Percentiles rank a stretch among this genome's conserved stretches.
Evolutionary conservation across 768 basidiomycete species (phyloP).

Genomic region (Phaeotremella skinneri): DNA sequence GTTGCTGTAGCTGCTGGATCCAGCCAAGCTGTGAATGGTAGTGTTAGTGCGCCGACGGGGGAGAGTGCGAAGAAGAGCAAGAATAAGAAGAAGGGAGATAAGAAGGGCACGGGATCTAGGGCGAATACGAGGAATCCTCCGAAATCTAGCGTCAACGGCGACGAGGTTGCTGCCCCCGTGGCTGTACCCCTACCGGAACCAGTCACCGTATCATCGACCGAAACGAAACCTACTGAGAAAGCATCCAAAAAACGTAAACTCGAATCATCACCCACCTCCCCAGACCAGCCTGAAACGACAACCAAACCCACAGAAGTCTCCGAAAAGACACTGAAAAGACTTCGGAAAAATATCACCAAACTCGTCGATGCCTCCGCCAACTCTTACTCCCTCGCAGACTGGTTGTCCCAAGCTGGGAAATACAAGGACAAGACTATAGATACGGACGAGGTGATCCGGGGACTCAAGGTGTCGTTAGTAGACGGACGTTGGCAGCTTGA

Average conservation of each 20-base stretch:
- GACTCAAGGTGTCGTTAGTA: background rate
- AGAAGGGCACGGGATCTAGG: constrained; percentile 47
- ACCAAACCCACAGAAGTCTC: constrained; percentile 16
- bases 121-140: constrained; percentile 37
- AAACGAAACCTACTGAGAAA: constrained; percentile 19
- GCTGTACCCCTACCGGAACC: background rate
- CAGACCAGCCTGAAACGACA: constrained; percentile 1
- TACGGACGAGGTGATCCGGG: constrained; percentile 23
- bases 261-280: constrained; percentile 9
- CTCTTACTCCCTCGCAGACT: constrained; percentile 8
- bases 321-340: constrained; percentile 42
- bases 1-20: background rate
- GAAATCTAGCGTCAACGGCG: background rate
- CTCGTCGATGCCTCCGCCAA: constrained; percentile 38
- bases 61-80: constrained; percentile 28
- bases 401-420: constrained; percentile 17
- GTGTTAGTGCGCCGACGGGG: background rate
- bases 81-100: constrained; percentile 49
- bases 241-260: constrained; percentile 38
- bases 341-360: constrained; percentile 58
- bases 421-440: constrained; percentile 42
- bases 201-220: constrained; percentile 4
- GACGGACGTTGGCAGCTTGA: background rate
- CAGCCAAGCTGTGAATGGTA: background rate
- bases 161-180: background rate